Percentiles rank a stretch among this genome's conserved stretches.
phyloP scores from a whole-genome alignment of 495 filamentous ascomycete genomes.

The Astrothelium macrocarpum region DNA sequence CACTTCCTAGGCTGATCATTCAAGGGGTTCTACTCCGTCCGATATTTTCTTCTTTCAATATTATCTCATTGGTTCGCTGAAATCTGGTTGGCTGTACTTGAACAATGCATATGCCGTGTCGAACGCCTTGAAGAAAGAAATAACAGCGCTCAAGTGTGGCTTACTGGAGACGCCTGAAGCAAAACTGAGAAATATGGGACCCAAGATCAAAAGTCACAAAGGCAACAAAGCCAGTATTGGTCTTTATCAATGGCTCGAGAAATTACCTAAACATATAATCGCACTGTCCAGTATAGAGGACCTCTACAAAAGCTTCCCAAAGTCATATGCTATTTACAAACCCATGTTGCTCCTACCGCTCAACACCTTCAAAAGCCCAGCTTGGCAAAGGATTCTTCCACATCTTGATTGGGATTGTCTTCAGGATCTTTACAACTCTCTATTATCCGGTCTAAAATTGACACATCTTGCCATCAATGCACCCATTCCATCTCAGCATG shows the following conservation, averaged over 20 bases:
- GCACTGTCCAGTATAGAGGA: background rate
- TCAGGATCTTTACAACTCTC: slow-evolving; percentile 40
- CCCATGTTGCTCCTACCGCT: slow-evolving; percentile 59
- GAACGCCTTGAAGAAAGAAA: no score
- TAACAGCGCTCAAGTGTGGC: no score
- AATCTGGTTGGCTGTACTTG: no score
- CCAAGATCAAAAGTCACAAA: no score
- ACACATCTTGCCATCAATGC: slow-evolving; percentile 68
- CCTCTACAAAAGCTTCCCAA: slow-evolving; percentile 40
- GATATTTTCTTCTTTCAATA: no score
- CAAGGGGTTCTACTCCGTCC: no score
- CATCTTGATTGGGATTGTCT: slow-evolving; percentile 44
- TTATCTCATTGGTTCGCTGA: no score
- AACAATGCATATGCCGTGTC: no score
- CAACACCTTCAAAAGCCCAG: slow-evolving; percentile 39
- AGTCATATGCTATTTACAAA: slow-evolving; percentile 58
- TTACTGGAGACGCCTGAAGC: no score
- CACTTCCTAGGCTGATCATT: no score
- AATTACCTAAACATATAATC: slow-evolving; percentile 11
- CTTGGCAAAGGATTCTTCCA: slow-evolving; percentile 21
- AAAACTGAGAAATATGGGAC: no score
- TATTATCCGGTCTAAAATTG: slow-evolving; percentile 39
- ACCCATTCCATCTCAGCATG: slow-evolving; percentile 46
- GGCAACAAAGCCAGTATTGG: slow-evolving; percentile 2
- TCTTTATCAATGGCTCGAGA: slow-evolving; percentile 6